Evolutionary conservation across 2,329 filamentous ascomycete genomes (phyloP).

Genomic region (Botrytis cinerea): DNA sequence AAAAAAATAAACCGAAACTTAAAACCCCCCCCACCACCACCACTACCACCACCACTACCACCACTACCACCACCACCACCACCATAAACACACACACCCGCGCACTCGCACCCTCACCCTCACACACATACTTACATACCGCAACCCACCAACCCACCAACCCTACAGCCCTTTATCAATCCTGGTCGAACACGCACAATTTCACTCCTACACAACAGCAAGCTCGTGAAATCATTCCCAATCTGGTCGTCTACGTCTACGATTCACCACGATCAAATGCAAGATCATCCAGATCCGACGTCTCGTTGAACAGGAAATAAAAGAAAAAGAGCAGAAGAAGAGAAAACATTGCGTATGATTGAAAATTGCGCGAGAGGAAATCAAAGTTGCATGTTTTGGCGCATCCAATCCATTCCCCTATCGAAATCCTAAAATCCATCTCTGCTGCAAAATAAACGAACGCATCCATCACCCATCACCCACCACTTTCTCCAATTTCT

Average conservation of each 20-base stretch:
- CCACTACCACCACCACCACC: too few species aligned
- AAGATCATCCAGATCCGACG: constrained; percentile 21
- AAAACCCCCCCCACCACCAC: neutral
- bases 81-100: neutral
- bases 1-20: neutral
- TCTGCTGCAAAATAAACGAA: neutral
- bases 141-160: neutral
- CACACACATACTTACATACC: neutral
- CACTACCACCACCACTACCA: neutral
- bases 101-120: neutral
- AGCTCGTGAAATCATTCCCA: neutral
- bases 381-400: neutral
- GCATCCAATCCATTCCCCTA: constrained; percentile 6
- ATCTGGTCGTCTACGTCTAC: constrained; percentile 5
- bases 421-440: neutral
- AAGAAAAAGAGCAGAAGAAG: too few species aligned
- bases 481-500: neutral
- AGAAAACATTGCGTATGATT: neutral
- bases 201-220: neutral
- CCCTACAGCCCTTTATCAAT: neutral
- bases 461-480: neutral
- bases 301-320: neutral
- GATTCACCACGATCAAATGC: constrained; percentile 21
- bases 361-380: neutral
- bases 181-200: neutral